These are phyloP conservation scores for Jatropha curcas DNA, from an alignment of 345 rosid species.

Conservation along the genomic window DNA sequence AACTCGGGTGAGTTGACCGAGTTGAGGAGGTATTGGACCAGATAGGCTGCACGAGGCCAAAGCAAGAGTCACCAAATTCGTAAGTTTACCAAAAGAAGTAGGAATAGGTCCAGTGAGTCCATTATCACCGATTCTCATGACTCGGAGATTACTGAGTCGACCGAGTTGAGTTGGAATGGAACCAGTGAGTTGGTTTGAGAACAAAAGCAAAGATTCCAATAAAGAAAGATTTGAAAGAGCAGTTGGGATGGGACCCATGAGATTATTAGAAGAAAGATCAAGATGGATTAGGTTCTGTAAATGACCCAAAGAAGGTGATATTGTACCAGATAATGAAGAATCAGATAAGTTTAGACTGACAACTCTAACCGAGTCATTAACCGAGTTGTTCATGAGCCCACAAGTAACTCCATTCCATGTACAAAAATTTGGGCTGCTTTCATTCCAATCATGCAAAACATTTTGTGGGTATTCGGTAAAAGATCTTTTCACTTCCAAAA, in stretches of 20 bases:
- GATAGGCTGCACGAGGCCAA: constrained; percentile 76
- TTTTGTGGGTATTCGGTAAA: constrained; percentile 37
- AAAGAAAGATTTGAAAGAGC: constrained; percentile 72
- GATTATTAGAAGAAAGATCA: constrained; percentile 84
- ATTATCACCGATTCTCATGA: constrained; percentile 78
- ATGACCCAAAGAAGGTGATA: constrained; percentile 65
- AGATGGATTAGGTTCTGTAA: constrained; percentile 76
- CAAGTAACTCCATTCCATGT: constrained; percentile 77
- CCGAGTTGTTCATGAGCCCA: constrained; percentile 32
- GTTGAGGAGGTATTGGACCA: constrained; percentile 63
- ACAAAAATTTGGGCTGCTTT: constrained; percentile 51
- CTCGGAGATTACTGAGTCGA: constrained; percentile 50
- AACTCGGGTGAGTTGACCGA: constrained; percentile 51
- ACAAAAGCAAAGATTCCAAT: constrained; percentile 76
- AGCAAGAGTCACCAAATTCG: constrained; percentile 56
- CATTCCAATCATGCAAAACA: constrained; percentile 58
- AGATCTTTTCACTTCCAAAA: constrained; percentile 58
- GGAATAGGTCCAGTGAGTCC: constrained; percentile 75
- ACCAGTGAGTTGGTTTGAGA: constrained; percentile 82
- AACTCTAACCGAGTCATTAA: constrained; percentile 37
- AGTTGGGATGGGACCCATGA: constrained; percentile 87
- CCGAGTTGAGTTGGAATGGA: constrained; percentile 76
- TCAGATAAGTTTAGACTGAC: constrained; percentile 64
- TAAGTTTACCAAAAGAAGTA: constrained; percentile 56
- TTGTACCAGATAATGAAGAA: constrained; percentile 59